Conservation (phyloP, 2,329 filamentous ascomycete species). For the Helminthosporium solani region DNA sequence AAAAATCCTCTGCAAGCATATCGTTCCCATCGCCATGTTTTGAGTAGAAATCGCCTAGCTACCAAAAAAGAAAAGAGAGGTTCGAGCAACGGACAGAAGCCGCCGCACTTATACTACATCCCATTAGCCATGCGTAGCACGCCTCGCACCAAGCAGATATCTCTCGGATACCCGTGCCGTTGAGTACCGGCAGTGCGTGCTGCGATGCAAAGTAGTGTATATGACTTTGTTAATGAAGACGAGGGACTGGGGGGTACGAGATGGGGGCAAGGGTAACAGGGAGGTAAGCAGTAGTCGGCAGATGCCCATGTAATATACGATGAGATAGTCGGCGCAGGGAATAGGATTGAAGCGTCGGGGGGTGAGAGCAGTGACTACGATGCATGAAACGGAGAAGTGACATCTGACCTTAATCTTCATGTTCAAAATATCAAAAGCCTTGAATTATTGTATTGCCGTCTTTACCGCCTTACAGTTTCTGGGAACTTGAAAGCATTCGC, state of each 20-base stretch:
- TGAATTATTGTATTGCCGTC: too few relatives aligned
- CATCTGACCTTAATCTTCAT: too few relatives aligned
- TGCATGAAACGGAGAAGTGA: too few relatives aligned
- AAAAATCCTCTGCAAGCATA: slow-evolving; percentile 21
- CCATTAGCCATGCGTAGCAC: too few relatives aligned
- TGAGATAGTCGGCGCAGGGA: slow-evolving; percentile 18
- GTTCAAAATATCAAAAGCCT: too few relatives aligned
- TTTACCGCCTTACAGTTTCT: too few relatives aligned
- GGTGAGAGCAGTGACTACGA: too few relatives aligned
- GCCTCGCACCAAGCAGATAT: slow-evolving; percentile 1
- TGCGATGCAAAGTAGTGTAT: slow-evolving; percentile 13
- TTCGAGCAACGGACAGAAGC: too few relatives aligned
- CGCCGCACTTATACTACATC: background rate
- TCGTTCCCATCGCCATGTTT: slow-evolving; percentile 18
- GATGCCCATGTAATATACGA: slow-evolving; percentile 19
- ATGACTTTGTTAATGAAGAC: slow-evolving; percentile 24
- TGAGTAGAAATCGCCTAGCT: background rate
- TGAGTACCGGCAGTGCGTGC: slow-evolving; percentile 9
- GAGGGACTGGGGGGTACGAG: slow-evolving; percentile 8
- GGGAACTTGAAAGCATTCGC: too few relatives aligned
- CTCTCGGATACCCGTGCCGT: slow-evolving; percentile 14
- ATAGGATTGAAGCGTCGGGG: background rate
- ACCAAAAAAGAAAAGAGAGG: too few relatives aligned
- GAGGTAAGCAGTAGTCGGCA: slow-evolving; percentile 20
- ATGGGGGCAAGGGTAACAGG: slow-evolving; percentile 6